phyloP scores from a whole-genome alignment of 352 stramenopile genomes.

The Phytophthora ohioensis region DNA sequence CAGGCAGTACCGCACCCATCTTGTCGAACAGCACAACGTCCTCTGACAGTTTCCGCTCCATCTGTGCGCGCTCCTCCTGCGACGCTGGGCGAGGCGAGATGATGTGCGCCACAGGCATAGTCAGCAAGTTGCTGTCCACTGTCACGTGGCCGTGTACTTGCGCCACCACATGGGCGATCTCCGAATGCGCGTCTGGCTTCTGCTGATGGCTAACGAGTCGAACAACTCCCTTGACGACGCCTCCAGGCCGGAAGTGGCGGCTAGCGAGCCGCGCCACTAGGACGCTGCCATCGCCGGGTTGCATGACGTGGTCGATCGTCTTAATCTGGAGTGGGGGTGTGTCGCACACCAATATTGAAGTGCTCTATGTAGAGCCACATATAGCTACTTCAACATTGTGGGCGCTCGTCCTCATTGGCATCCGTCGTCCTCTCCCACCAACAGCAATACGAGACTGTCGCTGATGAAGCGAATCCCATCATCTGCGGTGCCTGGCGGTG shows the following conservation, averaged over 20 bases:
- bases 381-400: neutral
- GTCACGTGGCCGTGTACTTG: conserved; percentile 83
- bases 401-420: conserved; percentile 18
- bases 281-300: conserved; percentile 28
- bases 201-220: conserved; percentile 47
- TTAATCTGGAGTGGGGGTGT: conserved; percentile 13
- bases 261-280: conserved; percentile 53
- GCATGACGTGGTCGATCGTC: conserved; percentile 35
- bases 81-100: conserved; percentile 63
- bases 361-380: neutral
- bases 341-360: conserved; percentile 28
- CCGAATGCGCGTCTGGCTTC: conserved; percentile 36
- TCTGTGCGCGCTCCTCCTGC: conserved; percentile 24
- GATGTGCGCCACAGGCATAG: conserved; percentile 92
- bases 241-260: conserved; percentile 60
- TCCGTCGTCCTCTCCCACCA: conserved; percentile 31
- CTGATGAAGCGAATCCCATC: conserved; percentile 5
- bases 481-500: conserved; percentile 2
- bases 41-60: conserved; percentile 33
- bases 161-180: conserved; percentile 63
- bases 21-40: conserved; percentile 41
- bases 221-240: conserved; percentile 65
- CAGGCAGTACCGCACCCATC: conserved; percentile 33
- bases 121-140: conserved; percentile 94
- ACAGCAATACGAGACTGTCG: conserved; percentile 26